phyloP scores from a whole-genome alignment of 306 rosid species.

The Carpinus viminea region DNA sequence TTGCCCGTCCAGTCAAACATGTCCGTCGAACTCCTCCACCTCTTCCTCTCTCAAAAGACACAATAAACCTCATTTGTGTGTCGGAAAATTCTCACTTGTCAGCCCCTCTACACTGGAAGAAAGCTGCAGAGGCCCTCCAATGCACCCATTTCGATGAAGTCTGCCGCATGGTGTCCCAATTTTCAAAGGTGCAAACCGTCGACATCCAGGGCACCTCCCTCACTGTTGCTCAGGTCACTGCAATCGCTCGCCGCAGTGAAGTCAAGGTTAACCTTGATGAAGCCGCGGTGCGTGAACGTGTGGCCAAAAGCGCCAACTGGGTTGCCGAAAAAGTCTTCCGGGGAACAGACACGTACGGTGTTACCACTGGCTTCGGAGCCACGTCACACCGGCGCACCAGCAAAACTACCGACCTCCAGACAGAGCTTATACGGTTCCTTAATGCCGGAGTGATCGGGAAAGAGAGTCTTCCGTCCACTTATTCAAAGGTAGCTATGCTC shows the following conservation, averaged over 20 bases:
- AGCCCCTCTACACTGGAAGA: slow-evolving; percentile 28
- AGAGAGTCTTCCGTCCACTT: slow-evolving; percentile 26
- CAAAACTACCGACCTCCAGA: slow-evolving; percentile 34
- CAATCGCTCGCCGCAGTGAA: slow-evolving; percentile 30
- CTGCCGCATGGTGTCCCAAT: slow-evolving; percentile 27
- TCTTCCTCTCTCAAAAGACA: slow-evolving; percentile 4
- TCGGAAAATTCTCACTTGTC: neutral
- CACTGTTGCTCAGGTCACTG: slow-evolving; percentile 33
- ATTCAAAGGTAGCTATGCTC: slow-evolving; percentile 38
- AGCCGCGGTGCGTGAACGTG: slow-evolving; percentile 28
- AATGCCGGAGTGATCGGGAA: slow-evolving; percentile 39
- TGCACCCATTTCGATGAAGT: slow-evolving; percentile 37
- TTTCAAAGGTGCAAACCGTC: slow-evolving; percentile 20
- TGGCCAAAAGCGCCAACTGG: slow-evolving; percentile 38
- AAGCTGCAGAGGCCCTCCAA: slow-evolving; percentile 31
- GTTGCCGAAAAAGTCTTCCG: slow-evolving; percentile 27
- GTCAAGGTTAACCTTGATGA: slow-evolving; percentile 29
- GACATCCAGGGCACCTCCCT: slow-evolving; percentile 35
- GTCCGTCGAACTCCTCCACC: neutral
- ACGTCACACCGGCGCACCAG: slow-evolving; percentile 38
- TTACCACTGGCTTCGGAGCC: slow-evolving; percentile 42
- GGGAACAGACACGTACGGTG: slow-evolving; percentile 39
- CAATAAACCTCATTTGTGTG: neutral
- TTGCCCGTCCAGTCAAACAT: neutral
- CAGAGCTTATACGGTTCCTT: slow-evolving; percentile 41